phyloP scores from a whole-genome alignment of 495 filamentous ascomycete species.

The Neurospora terricola region DNA sequence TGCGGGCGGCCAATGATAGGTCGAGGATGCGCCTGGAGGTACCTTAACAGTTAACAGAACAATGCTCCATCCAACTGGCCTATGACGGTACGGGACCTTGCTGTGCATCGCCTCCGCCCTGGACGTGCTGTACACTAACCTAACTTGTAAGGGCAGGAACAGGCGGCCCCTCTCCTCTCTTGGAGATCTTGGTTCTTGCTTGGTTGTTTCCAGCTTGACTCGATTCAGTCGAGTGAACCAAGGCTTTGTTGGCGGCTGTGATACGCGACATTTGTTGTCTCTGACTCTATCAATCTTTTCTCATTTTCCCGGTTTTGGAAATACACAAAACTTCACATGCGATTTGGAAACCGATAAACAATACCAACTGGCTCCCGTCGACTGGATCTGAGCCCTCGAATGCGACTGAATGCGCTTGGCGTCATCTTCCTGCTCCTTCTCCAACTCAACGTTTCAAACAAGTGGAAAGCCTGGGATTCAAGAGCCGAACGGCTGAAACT shows the following conservation, averaged over 20 bases:
- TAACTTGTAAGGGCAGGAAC: background rate
- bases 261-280: background rate
- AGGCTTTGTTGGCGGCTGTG: background rate
- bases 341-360: background rate
- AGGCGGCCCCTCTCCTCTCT: conserved; percentile 2
- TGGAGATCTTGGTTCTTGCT: background rate
- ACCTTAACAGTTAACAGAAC: background rate
- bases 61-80: background rate
- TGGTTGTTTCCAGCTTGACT: background rate
- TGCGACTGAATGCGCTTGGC: background rate
- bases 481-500: background rate
- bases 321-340: background rate
- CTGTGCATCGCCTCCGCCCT: conserved; percentile 1
- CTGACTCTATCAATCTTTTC: background rate
- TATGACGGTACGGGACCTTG: background rate
- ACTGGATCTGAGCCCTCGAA: background rate
- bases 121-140: conserved; percentile 5
- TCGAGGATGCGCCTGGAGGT: background rate
- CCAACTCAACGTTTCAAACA: background rate
- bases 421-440: background rate
- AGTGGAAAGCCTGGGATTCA: background rate
- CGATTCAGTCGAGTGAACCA: background rate
- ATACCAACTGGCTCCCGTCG: background rate
- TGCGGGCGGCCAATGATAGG: background rate
- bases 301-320: background rate